Evolutionary conservation across 495 filamentous ascomycete species (phyloP).

Genomic region (Podospora comata): DNA sequence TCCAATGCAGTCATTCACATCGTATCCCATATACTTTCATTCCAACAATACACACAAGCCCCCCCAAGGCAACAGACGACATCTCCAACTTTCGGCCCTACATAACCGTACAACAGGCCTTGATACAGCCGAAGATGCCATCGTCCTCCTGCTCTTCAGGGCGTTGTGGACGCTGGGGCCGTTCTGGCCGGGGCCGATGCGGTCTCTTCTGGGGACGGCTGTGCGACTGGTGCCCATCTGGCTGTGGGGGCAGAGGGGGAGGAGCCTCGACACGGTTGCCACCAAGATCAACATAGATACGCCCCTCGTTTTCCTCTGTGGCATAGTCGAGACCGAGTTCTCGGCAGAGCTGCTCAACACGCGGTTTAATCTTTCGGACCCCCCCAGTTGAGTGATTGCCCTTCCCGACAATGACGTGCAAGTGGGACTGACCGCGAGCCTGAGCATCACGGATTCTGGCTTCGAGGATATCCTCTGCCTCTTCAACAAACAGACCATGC

Average conservation of each 20-base stretch:
- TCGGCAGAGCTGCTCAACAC: conserved; percentile 78
- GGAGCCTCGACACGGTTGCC: conserved; percentile 39
- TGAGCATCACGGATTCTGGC: conserved; percentile 73
- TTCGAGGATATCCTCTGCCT: conserved; percentile 87
- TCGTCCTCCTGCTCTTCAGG: conserved; percentile 52
- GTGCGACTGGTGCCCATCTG: conserved; percentile 33
- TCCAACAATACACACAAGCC: conserved; percentile 1
- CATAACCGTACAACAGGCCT: conserved; percentile 76
- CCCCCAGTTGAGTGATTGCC: conserved; percentile 79
- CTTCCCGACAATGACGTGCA: conserved; percentile 81
- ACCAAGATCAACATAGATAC: conserved; percentile 60
- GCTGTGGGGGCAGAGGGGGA: conserved; percentile 49
- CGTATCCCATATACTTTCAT: background rate
- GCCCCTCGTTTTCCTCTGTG: conserved; percentile 82
- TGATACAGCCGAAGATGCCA: conserved; percentile 57
- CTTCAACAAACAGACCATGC: conserved; percentile 89
- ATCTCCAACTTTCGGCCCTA: conserved; percentile 40
- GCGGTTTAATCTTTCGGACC: conserved; percentile 87
- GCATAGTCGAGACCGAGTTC: conserved; percentile 77
- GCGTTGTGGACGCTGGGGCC: conserved; percentile 34
- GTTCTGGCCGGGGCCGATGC: conserved; percentile 26
- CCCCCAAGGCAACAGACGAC: background rate
- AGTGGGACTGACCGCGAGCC: conserved; percentile 65
- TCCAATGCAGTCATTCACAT: background rate
- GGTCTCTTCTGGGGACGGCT: background rate